These are phyloP conservation scores for Entomortierella chlamydospora DNA, from an alignment of 192 early-diverging fungal species.

Conservation along the genomic window DNA sequence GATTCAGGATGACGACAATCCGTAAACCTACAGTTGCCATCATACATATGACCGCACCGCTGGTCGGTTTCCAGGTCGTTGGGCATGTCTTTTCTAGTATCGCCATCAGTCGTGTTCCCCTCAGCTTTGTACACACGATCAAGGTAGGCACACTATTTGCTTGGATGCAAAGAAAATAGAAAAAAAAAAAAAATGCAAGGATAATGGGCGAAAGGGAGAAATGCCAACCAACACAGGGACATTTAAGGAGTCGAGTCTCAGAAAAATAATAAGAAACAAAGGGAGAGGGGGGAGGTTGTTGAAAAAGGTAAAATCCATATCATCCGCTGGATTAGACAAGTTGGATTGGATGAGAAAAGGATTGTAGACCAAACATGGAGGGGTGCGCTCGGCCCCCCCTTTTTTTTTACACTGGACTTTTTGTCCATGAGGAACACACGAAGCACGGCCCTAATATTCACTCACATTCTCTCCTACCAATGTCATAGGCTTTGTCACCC, in stretches of 20 bases:
- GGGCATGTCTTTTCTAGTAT: conserved; percentile 86
- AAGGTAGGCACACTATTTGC: conserved; percentile 75
- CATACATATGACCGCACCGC: conserved; percentile 71
- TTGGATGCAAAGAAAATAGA: neutral
- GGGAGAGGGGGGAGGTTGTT: too few species aligned
- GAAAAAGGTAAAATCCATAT: neutral
- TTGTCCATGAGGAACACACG: neutral
- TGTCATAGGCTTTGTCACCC: conserved; percentile 78
- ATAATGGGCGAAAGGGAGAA: too few species aligned
- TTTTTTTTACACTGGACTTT: too few species aligned
- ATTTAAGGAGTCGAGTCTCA: conserved; percentile 1
- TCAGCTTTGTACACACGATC: conserved; percentile 90
- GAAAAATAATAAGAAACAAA: too few species aligned
- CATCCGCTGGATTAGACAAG: too few species aligned
- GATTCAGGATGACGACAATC: conserved; percentile 61
- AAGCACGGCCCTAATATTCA: neutral
- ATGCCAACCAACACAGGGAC: neutral
- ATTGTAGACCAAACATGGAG: too few species aligned
- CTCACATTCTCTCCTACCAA: neutral
- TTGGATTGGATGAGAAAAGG: too few species aligned
- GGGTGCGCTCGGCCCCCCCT: too few species aligned
- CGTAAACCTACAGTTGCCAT: conserved; percentile 64
- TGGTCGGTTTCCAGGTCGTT: conserved; percentile 84
- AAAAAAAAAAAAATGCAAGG: neutral
- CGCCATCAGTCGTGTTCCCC: conserved; percentile 83